Base-by-base conservation (phyloP, 2,329 filamentous ascomycete species). In the Pseudocercospora crystallina region DNA sequence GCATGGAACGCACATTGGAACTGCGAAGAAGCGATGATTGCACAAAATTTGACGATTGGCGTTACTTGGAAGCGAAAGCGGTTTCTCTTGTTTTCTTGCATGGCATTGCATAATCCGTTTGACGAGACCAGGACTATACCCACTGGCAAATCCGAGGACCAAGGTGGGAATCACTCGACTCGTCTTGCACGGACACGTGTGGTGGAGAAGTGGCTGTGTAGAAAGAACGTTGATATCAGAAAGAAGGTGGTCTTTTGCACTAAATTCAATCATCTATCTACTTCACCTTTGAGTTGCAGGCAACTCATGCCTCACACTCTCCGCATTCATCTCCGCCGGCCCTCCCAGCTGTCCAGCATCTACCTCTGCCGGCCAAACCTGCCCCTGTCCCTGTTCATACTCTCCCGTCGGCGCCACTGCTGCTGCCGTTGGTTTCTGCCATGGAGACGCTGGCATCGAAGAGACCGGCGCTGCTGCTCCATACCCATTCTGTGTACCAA, bases 1-100 rank as follows among this genome's bases (percentile, higher is more conserved):
- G 57, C 84, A 90, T 73, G 95, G 95, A 68, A 95, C 90, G 20
- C 90, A 95, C 62, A 95, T 96, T 62, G 90, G 90, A 53, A 92
- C 89, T 0, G 90, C 90, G 36, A 95, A 87, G 75, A 67, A 65
- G 56, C 53, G 54, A 39, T 67, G 63, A 39, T 26, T 26, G 20
- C 20, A 26, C 20, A 26, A 7, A n/a, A n/a, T n/a, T n/a, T n/a
- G n/a, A n/a, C 31, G 40, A 32, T 14, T 12, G 11, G 12, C 26
- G 12, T 14, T 11, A 8, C 9, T 20, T 33, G 3, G 11, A 32
- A 41, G 2, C 17, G 38, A 5, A 40, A 40, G 15, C 17, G 7
- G 15, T 40, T 13, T 14, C 8, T 41, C 4, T 1, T 41, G 14
- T 26, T 8, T 3, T 41, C 38, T 9, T 17, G 38, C 20, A 14